phyloP scores from a whole-genome alignment of 1,284 basidiomycete species.

The Pisolithus thermaeus region DNA sequence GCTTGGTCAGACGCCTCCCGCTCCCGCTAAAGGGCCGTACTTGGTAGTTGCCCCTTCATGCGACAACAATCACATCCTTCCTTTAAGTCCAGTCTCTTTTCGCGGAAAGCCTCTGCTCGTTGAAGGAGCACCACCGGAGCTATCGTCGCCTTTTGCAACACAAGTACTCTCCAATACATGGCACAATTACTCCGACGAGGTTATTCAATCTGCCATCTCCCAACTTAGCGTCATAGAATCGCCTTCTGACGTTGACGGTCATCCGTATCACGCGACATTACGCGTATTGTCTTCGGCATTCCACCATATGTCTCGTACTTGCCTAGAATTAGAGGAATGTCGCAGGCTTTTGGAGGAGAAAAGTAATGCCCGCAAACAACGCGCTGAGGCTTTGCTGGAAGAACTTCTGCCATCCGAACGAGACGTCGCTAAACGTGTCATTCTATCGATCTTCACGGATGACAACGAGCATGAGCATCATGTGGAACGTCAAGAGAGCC shows the following conservation, averaged over 20 bases:
- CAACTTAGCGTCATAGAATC: slow-evolving; percentile 37
- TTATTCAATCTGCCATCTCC: slow-evolving; percentile 56
- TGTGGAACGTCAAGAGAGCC: slow-evolving; percentile 52
- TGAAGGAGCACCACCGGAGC: slow-evolving; percentile 24
- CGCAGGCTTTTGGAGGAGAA: slow-evolving; percentile 50
- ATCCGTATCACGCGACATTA: slow-evolving; percentile 62
- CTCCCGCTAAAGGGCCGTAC: slow-evolving; percentile 33
- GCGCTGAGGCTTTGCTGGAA: slow-evolving; percentile 48
- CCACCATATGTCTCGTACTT: slow-evolving; percentile 47
- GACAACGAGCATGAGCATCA: slow-evolving; percentile 48
- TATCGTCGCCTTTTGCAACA: slow-evolving; percentile 26
- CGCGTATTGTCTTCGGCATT: slow-evolving; percentile 66
- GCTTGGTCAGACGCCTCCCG: slow-evolving; percentile 30
- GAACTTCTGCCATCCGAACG: slow-evolving; percentile 57
- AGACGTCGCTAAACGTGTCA: slow-evolving; percentile 56
- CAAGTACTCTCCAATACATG: slow-evolving; percentile 58
- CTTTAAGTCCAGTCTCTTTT: slow-evolving; percentile 18
- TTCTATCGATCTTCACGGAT: slow-evolving; percentile 63
- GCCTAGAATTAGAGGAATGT: slow-evolving; percentile 58
- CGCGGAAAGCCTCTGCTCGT: slow-evolving; percentile 16
- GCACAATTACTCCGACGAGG: slow-evolving; percentile 69
- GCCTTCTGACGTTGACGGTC: slow-evolving; percentile 38
- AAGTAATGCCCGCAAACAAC: slow-evolving; percentile 42
- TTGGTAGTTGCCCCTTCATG: slow-evolving; percentile 52
- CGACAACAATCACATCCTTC: slow-evolving; percentile 22